Evolutionary conservation across 805 yeast species (phyloP), one percentile per base, ranked within the genome.

Genomic region (Candida broadrunensis): DNA sequence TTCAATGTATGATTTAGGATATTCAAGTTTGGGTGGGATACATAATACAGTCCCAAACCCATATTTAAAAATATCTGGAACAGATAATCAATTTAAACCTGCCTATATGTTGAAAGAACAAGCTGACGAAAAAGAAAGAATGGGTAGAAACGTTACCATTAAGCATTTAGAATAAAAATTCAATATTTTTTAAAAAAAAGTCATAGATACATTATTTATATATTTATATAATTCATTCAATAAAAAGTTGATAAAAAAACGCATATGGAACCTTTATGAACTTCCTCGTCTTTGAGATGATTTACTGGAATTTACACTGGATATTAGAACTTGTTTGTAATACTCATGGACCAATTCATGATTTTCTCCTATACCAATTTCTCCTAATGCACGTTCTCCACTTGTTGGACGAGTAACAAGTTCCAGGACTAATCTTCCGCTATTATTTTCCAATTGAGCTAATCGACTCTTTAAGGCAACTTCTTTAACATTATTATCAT

Each of bases 11-110:
- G 95, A 85, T 49, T 41, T 50, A 27, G 99, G 99, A 0, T 93
- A 84, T 55, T 90, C 99, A 1, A 87, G 96, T 1, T 62, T 93
- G 15, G 99, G 99, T 2, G 93, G 96, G 0, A 65, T 80, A 1
- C 65, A 75, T 41, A 76, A 80, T 33, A 91, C 99, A 0, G 52
- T 74, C 2, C 80, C 77, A 25, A 93, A 93, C 57, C 96, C 95
- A 11, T 70, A 65, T 41, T 58, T 70, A 41, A 45, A 51, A 37
- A 37, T 37, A 14, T 43, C 41, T 16, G 37, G 59, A 35, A 41
- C 46, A 18, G 38, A 39, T 4, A 58, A 56, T 5, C 48, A 51
- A 18, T 78, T 66, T 44, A 50, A 55, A 39, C 85, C 84, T 1
- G 85, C 86, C 2, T 81, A 75, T 55, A 63, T 63, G 65, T 75